Evolutionary conservation across 2,329 filamentous ascomycete genomes (phyloP), one percentile per base, ranked within the genome.

Genomic region (Cryphonectria japonica): DNA sequence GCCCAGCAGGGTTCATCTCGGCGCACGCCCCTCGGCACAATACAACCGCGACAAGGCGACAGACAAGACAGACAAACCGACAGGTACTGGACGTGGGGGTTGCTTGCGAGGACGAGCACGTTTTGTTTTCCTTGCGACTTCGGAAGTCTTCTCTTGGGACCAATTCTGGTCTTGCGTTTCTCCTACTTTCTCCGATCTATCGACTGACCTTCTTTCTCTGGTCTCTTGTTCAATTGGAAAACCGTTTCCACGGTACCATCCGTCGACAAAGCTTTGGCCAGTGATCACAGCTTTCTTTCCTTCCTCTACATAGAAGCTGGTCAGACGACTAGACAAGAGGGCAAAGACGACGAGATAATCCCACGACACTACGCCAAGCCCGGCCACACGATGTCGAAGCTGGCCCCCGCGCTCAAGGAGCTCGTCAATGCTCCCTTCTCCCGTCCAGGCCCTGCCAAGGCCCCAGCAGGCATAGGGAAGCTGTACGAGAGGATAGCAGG

Each of bases 371-470:
- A 39, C 37, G 37, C 37, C 26, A 26, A 26, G 26, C 1, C 37
- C 37, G 26, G 26, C 39, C 73, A 70, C 71, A 80, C 77, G 75
- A 94, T 93, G 92, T 90, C 92, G 8, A 94, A 93, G 79, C 86
- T 95, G 29, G 92, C 92, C 1, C 84, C 87, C 1, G 82, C 88
- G 66, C 85, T 95, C 75, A 95, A 94, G 82, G 86, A 89, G 63
- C 87, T 95, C 74, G 91, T 95, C 82, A 92, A 92, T 76, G 88
- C 91, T 71, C 86, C 91, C 4, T 87, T 89, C 76, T 89, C 92
- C 60, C 85, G 87, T 1, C 90, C 92, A 0, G 88, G 89, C 66
- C 90, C 89, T 1, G 85, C 89, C 2, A 86, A 90, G 1, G 91
- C 92, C 2, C 87, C 92, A 39, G 80, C 84, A 16, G 84, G 87